Evolutionary conservation across 257 asterid species (phyloP), one percentile per base, ranked within the genome.

Genomic region (Leptodermis oblonga): DNA sequence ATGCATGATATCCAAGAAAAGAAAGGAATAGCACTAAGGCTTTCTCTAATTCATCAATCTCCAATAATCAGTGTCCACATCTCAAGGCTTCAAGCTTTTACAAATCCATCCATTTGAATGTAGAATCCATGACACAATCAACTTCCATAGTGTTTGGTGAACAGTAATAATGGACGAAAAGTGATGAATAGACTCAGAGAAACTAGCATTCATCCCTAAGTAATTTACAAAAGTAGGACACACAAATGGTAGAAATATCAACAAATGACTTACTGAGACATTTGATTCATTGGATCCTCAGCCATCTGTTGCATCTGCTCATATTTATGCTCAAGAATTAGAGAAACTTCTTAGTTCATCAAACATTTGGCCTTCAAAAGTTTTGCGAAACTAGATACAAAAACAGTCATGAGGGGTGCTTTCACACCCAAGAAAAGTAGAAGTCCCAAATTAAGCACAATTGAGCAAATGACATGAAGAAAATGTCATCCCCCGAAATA

Each of bases 251-350:
- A 23, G n/a, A 0, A 20, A 11, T 66, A 18, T 18, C 22, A n/a
- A 26, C 2, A 17, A 22, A 43, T 46, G 31, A 81, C 97, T 73
- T 75, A 90, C 98, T 92, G 98, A 7, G 98, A 92, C 83, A 90
- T 76, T 77, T 90, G 97, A 81, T 86, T 93, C 86, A 83, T 70
- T 33, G 96, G 94, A 72, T 93, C 96, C 65, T 93, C 97, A 25
- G 95, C 82, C 96, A 79, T 88, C 84, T 90, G 90, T 81, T 93
- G 97, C 84, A 93, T 90, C 87, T 90, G 97, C 82, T 90, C 98
- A 63, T 88, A 86, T 79, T 87, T 87, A 45, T 82, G 97, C 59
- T 93, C 98, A 71, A 93, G 98, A 87, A 93, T 90, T 46, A 90
- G 80, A 49, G 97, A 75, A 72, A 93, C 98, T 76, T 93, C 98